Conservation (phyloP, 1,284 basidiomycete species). For the Apiotrichum veenhuisii region DNA sequence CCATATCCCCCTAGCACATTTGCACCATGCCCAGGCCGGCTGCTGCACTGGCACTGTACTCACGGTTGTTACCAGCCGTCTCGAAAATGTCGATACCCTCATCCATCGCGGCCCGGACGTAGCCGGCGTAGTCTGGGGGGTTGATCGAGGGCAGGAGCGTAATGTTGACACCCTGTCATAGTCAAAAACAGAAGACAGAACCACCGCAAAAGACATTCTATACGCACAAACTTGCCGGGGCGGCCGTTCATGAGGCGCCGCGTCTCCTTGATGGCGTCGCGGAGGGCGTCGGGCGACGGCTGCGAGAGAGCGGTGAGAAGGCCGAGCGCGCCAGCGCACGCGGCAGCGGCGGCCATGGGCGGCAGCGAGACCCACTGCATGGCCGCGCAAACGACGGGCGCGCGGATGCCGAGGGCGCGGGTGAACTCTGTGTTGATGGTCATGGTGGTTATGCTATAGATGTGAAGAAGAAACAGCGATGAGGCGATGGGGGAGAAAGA, state of each 20-base stretch:
- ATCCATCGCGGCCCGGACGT: slow-evolving; percentile 74
- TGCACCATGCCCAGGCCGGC: too few relatives aligned
- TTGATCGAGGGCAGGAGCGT: slow-evolving; percentile 85
- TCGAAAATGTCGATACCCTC: slow-evolving; percentile 88
- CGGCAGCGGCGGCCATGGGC: slow-evolving; percentile 61
- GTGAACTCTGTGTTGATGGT: slow-evolving; percentile 54
- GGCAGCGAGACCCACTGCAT: slow-evolving; percentile 42
- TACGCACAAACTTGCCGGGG: slow-evolving; percentile 61
- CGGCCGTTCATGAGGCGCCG: slow-evolving; percentile 55
- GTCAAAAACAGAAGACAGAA: too few relatives aligned
- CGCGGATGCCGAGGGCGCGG: slow-evolving; percentile 42
- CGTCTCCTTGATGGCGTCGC: slow-evolving; percentile 79
- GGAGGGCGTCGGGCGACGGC: slow-evolving; percentile 75
- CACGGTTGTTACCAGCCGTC: slow-evolving; percentile 87
- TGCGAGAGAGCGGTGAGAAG: slow-evolving; percentile 83
- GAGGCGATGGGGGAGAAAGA: neutral
- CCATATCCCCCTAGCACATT: too few relatives aligned
- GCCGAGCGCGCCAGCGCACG: slow-evolving; percentile 81
- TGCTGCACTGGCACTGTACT: slow-evolving; percentile 26
- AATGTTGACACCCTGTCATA: slow-evolving; percentile 73
- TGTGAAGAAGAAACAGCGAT: neutral
- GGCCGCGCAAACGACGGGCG: slow-evolving; percentile 17
- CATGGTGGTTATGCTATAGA: slow-evolving; percentile 19
- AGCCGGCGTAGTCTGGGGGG: slow-evolving; percentile 82
- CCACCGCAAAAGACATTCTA: too few relatives aligned